Evolutionary conservation across 2,329 filamentous ascomycete species (phyloP).

Genomic region (Epichloe brachyelytri): DNA sequence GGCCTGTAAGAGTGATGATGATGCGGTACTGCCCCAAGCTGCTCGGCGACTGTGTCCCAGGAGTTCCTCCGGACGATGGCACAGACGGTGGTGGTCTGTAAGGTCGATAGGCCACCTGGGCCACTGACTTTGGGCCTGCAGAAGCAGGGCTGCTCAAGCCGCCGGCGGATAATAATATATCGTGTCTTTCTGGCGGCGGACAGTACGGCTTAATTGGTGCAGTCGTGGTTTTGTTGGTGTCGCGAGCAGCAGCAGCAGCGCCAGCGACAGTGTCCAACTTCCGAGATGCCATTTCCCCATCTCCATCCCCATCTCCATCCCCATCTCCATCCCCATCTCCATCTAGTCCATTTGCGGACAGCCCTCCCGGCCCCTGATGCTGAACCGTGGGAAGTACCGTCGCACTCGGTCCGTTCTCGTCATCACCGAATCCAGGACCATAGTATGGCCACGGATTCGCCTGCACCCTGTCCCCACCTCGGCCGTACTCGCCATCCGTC

Average conservation of each 20-base stretch:
- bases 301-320: no score
- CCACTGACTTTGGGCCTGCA: background rate
- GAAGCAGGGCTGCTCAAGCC: background rate
- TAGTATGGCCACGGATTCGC: constrained; percentile 22
- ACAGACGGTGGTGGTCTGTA: constrained; percentile 15
- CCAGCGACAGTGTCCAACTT: no score
- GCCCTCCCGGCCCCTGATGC: background rate
- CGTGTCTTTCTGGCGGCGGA: constrained; percentile 7
- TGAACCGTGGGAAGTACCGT: constrained; percentile 1
- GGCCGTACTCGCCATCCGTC: constrained; percentile 1
- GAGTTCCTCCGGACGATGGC: background rate
- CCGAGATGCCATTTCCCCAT: no score
- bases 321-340: no score
- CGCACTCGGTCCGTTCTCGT: constrained; percentile 5
- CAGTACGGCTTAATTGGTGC: constrained; percentile 16
- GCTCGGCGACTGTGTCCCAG: background rate
- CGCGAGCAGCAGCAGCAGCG: constrained; percentile 1
- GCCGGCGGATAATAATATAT: background rate
- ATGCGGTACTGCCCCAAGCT: constrained; percentile 8
- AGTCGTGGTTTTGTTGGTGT: constrained; percentile 7
- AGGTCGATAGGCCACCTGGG: constrained; percentile 15
- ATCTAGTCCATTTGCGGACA: background rate
- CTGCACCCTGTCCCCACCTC: constrained; percentile 4
- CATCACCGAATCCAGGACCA: constrained; percentile 10
- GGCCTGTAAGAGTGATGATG: constrained; percentile 10